A percentile compares a stretch with the other conserved stretches of the same genome.
phyloP scores from a whole-genome alignment of 2,329 filamentous ascomycete genomes.

The Magnaporthales sp. region DNA sequence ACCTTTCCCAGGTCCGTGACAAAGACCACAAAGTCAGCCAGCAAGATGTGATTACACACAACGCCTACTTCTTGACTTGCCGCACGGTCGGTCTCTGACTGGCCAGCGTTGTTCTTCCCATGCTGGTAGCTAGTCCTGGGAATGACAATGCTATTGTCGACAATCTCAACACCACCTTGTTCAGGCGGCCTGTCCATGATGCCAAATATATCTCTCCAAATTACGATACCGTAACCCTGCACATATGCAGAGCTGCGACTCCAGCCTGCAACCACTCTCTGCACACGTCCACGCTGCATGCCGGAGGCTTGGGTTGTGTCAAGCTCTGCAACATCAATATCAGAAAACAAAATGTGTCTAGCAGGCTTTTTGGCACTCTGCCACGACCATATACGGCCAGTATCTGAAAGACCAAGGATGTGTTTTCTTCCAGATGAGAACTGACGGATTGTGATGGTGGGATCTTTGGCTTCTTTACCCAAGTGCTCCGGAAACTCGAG shows the following conservation, averaged over 20 bases:
- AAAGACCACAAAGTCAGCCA: not conserved
- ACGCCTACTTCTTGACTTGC: not conserved
- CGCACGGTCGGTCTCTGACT: not conserved
- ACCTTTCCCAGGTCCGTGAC: not conserved
- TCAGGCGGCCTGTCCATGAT: not conserved
- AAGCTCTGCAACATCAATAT: not conserved
- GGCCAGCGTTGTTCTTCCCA: not conserved
- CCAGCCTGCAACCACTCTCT: not conserved
- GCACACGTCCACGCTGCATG: not conserved
- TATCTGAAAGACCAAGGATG: not conserved
- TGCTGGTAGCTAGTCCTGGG: not conserved
- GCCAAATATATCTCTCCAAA: not conserved
- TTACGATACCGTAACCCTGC: not conserved
- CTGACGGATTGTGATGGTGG: not conserved
- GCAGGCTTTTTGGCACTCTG: not conserved
- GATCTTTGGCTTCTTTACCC: not conserved
- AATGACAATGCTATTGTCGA: not conserved
- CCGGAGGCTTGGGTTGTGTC: not conserved
- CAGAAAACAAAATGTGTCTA: not conserved
- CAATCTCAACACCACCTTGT: not conserved
- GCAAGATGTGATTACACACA: not conserved
- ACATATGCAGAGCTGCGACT: not conserved
- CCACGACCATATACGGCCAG: not conserved
- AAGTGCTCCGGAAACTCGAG: not conserved
- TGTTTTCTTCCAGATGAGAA: not conserved